Base-by-base conservation (phyloP, 495 filamentous ascomycete genomes). In the Peziza echinospora region DNA sequence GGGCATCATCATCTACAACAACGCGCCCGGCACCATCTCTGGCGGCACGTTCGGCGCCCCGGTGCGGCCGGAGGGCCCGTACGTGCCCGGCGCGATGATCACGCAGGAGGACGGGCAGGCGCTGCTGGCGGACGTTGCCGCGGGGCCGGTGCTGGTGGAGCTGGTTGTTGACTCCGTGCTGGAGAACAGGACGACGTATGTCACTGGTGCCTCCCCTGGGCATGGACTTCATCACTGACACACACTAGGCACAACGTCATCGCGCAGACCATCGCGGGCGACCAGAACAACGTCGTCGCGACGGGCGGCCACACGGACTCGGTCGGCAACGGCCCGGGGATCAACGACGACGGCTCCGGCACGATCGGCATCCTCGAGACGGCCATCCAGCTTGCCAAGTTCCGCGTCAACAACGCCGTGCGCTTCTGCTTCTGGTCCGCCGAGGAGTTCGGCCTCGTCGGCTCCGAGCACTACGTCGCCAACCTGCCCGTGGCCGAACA, bases 331-430 rank as follows among this genome's bases (percentile, higher is more conserved):
- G 70, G 69, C 17, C 65, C 70, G 2, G 79, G 79, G 5, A 75
- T 80, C 66, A 79, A 80, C 59, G 76, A 80, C 55, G 67, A 80
- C 52, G 79, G 79, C 48, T 75, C 69, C 40, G 79, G 79, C 39
- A 68, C 66, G 21, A 70, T 80, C 57, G 72, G 66, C 39, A 62
- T 80, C 49, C 67, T 84, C 8, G 71, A 73, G 34, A 64, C 80
- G 11, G 80, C 79, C 10, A 69, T 69, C 26, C 62, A 66, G 1
- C 68, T 84, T 17, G 57, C 75, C 37, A 60, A 65, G 34, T 82
- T 66, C 65, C 57, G 53, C 26, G 65, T 72, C 51, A 77, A 70
- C 47, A 77, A 81, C 59, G 71, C 75, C 24, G 72, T 84, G 16
- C 73, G 77, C 45, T 82, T 84, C 59, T 65, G 61, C 47, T 83